A percentile compares a stretch with the other conserved stretches of the same genome.
phyloP scores from a whole-genome alignment of 2,329 filamentous ascomycete species.

The Scytalidium lignicola region DNA sequence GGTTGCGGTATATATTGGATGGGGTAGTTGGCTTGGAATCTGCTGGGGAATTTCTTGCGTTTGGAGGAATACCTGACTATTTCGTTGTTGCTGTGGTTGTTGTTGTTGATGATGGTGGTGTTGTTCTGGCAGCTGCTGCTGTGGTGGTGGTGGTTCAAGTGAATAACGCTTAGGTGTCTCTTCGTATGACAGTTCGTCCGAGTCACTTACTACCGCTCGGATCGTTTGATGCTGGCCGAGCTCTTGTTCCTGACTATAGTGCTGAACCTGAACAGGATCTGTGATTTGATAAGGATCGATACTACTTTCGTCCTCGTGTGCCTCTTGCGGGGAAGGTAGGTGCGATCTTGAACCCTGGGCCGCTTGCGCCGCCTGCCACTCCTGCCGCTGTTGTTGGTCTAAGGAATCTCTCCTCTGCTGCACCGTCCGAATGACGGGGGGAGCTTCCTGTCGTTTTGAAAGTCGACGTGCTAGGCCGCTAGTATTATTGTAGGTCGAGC shows the following conservation, averaged over 20 bases:
- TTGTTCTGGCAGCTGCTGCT: too few relatives aligned
- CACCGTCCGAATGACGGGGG: constrained; percentile 34
- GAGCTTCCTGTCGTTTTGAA: constrained; percentile 51
- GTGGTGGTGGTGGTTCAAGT: constrained; percentile 14
- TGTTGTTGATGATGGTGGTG: constrained; percentile 30
- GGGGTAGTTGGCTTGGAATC: constrained; percentile 19
- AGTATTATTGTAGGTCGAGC: constrained; percentile 40
- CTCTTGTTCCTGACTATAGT: constrained; percentile 11
- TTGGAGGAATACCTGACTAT: constrained; percentile 6
- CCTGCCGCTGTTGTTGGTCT: constrained; percentile 32
- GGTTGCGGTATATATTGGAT: constrained; percentile 22
- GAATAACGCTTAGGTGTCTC: constrained; percentile 11
- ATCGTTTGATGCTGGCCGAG: constrained; percentile 21
- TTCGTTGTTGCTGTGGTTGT: constrained; percentile 14
- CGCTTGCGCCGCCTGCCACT: constrained; percentile 27
- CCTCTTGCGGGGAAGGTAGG: constrained; percentile 25
- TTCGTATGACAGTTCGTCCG: constrained; percentile 15
- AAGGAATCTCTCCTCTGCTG: constrained; percentile 32
- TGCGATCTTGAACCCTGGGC: constrained; percentile 17
- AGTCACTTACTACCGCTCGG: constrained; percentile 19
- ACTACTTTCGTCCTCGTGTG: constrained; percentile 18
- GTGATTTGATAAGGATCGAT: constrained; percentile 25
- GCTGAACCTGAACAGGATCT: constrained; percentile 11
- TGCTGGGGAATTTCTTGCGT: constrained; percentile 22
- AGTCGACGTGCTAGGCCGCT: constrained; percentile 45